Percentiles rank a stretch among this genome's conserved stretches.
phyloP scores from a whole-genome alignment of 768 basidiomycete genomes.

The Xerocomellus dryophilus region DNA sequence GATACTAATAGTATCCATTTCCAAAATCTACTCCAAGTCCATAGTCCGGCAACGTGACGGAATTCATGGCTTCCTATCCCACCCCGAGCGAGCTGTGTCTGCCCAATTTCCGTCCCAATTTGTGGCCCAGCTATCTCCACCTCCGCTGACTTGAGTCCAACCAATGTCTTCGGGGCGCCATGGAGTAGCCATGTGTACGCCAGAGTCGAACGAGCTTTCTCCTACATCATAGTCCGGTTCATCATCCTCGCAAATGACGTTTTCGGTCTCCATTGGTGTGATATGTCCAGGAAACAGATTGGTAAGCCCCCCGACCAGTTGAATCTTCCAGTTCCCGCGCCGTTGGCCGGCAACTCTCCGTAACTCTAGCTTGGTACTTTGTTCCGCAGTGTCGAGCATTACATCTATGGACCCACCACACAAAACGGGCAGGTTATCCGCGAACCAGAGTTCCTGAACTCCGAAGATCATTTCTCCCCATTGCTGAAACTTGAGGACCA shows the following conservation, averaged over 20 bases:
- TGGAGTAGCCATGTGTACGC: conserved; percentile 17
- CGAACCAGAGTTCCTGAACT: conserved; percentile 46
- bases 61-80: not conserved
- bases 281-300: conserved; percentile 1
- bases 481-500: conserved; percentile 54
- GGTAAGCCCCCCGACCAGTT: conserved; percentile 23
- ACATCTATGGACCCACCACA: conserved; percentile 36
- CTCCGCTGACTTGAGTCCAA: conserved; percentile 16
- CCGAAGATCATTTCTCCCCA: conserved; percentile 48
- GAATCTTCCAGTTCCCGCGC: conserved; percentile 31
- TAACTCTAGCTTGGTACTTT: conserved; percentile 24
- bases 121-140: conserved; percentile 7
- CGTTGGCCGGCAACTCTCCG: conserved; percentile 17
- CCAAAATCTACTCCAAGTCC: not conserved
- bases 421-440: conserved; percentile 32
- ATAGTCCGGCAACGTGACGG: not conserved
- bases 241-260: conserved; percentile 20
- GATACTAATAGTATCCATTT: conserved; percentile 19
- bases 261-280: conserved; percentile 8
- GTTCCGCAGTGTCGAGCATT: conserved; percentile 26
- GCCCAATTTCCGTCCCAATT: not conserved
- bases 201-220: conserved; percentile 29
- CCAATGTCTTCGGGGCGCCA: conserved; percentile 5
- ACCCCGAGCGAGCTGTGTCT: not conserved
- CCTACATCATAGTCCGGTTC: conserved; percentile 17